Evolutionary conservation across 176 grass and related monocot species (phyloP), one percentile per base, ranked within the genome.

Genomic region (Phoenix dactylifera): DNA sequence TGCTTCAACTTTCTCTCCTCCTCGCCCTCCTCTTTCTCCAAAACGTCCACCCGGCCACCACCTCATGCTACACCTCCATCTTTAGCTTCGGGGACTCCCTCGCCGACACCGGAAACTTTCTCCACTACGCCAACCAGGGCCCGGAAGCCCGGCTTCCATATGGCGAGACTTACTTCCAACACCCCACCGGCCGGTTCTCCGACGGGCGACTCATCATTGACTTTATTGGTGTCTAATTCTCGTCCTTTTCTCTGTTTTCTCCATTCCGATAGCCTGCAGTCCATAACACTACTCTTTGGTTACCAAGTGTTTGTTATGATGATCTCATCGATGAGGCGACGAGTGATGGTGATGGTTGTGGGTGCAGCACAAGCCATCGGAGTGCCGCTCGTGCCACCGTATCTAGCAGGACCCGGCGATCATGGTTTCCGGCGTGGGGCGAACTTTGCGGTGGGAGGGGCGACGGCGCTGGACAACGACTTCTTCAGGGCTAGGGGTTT

Each of bases 391-490:
- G 69, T 81, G 55, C 51, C 73, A 59, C 76, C 85, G 26, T 95
- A 89, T 65, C 51, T 95, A 3, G 70, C 16, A 0, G 85, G 66
- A 22, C 77, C 77, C 52, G 71, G 18, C 2, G 62, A 24, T 50
- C 60, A 78, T 26, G 79, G 86, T 22, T 95, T 86, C 60, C 57
- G 29, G 39, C 68, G 83, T 24, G 85, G 90, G 49, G 76, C 76
- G 22, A 95, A 95, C 72, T 95, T 95, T 30, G 90, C 85, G 3
- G 89, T 89, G 20, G 89, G 62, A 6, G 84, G 85, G 52, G 82
- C 66, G 24, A 89, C 90, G 15, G 82, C 90, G 18, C 54, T 95
- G 58, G 83, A 64, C 69, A 78, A 70, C 71, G 62, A 35, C 15
- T 73, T 80, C 17, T 95, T 95, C 59, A 66, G 15, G 55, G 62